Percentiles rank a stretch among this genome's conserved stretches.
phyloP scores from a whole-genome alignment of 2,329 filamentous ascomycete species.

The Apiospora aurea region DNA sequence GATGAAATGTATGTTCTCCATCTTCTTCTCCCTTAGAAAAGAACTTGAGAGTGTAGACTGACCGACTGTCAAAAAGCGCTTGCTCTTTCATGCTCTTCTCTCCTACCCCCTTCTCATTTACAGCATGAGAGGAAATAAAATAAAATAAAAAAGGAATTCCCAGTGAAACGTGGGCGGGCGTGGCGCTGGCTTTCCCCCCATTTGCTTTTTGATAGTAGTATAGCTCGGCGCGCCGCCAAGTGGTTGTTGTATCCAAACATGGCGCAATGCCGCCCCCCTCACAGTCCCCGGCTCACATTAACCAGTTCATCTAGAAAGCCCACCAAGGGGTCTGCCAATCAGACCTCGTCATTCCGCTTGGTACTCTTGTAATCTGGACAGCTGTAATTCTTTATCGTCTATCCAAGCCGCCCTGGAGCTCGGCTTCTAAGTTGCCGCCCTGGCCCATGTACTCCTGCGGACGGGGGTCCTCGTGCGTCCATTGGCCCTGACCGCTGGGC shows the following conservation, averaged over 20 bases:
- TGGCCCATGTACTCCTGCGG: slow-evolving; percentile 64
- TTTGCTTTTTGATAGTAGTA: slow-evolving; percentile 20
- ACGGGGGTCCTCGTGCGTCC: slow-evolving; percentile 66
- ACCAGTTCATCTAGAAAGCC: background rate
- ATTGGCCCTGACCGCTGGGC: slow-evolving; percentile 56
- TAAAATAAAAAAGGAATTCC: background rate
- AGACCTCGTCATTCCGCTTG: background rate
- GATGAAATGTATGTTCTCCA: background rate
- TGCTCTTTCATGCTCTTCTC: slow-evolving; percentile 3
- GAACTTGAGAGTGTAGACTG: background rate
- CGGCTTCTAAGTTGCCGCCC: slow-evolving; percentile 61
- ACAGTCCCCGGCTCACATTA: background rate
- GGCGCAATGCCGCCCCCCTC: background rate
- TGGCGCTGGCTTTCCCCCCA: background rate
- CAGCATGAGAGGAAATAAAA: background rate
- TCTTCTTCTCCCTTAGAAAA: background rate
- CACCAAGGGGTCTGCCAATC: slow-evolving; percentile 7
- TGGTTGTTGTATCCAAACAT: slow-evolving; percentile 9
- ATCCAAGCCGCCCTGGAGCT: slow-evolving; percentile 67
- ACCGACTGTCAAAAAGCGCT: slow-evolving; percentile 10
- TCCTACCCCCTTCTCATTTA: background rate
- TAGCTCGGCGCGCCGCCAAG: slow-evolving; percentile 9
- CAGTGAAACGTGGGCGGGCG: background rate
- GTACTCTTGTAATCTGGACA: background rate
- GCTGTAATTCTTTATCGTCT: slow-evolving; percentile 33